Evolutionary conservation across 345 rosid genomes (phyloP), one percentile per base, ranked within the genome.

Genomic region (Raphanus raphanistrum): DNA sequence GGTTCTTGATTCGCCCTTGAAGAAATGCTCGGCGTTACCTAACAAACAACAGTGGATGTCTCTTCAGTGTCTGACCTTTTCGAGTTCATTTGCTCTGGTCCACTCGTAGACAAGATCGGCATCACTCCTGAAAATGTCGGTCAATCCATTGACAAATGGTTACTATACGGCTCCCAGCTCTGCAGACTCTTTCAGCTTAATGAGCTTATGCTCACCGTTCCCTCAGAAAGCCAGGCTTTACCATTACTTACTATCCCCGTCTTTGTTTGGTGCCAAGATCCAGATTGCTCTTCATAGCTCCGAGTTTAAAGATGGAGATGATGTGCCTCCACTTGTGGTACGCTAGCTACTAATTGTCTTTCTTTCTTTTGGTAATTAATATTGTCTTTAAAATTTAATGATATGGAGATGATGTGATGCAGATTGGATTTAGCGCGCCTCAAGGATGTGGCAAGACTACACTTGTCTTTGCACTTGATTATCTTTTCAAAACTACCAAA

Each of bases 401-500:
- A 62, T 35, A 28, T 28, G 33, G 33, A 15, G 69, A 29, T 60
- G 21, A 45, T 70, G 57, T 64, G 29, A 10, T 71, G 85, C 86
- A 95, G 99, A 86, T 95, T 83, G 99, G 99, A 76, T 92, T 95
- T 66, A 92, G 97, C 64, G 98, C 98, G 3, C 98, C 99, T 25
- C 98, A 95, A 79, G 99, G 97, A 82, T 92, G 98, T 84, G 99
- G 99, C 76, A 95, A 95, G 89, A 92, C 96, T 58, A 95, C 99
- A 9, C 99, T 92, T 65, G 98, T 91, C 75, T 90, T 91, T 85
- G 99, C 98, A 41, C 98, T 95, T 72, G 87, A 88, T 80, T 88
- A 88, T 81, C 98, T 95, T 72, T 95, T 95, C 84, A 70, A 74
- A 67, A 74, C 81, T 33, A 90, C 93, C 17, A 89, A 89, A 86